phyloP scores from a whole-genome alignment of 768 basidiomycete genomes.

The Gyrodon lividus region DNA sequence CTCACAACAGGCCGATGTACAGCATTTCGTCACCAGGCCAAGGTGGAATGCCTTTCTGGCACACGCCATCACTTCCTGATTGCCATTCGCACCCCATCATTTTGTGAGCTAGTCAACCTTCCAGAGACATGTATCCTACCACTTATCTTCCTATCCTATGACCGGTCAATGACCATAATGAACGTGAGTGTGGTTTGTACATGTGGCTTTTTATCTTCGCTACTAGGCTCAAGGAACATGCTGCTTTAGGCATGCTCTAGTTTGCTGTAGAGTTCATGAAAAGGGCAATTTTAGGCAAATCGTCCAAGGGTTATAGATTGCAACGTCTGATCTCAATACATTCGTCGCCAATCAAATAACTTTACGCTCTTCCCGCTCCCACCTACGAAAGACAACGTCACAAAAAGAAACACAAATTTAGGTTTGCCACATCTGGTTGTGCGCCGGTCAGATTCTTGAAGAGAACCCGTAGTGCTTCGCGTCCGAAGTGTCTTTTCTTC shows the following conservation, averaged over 20 bases:
- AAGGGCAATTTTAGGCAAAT: background rate
- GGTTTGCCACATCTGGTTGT: conserved; percentile 12
- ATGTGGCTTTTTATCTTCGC: background rate
- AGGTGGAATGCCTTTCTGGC: background rate
- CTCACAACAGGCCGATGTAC: background rate
- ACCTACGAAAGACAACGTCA: conserved; percentile 24
- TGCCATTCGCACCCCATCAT: background rate
- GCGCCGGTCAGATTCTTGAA: background rate
- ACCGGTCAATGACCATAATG: background rate
- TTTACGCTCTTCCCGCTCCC: conserved; percentile 13
- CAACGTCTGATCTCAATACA: background rate
- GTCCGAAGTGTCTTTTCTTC: background rate
- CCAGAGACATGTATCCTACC: background rate
- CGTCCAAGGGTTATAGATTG: background rate
- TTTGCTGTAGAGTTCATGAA: background rate
- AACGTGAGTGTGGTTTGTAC: background rate
- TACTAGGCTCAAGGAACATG: background rate
- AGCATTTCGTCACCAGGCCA: background rate
- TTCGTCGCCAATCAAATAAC: background rate
- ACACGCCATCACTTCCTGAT: background rate
- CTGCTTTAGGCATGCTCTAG: background rate
- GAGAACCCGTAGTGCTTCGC: background rate
- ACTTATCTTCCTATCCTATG: background rate
- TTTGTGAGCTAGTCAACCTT: background rate
- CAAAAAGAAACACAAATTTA: conserved; percentile 20